Evolutionary conservation across 73 alveolate genomes (phyloP), one percentile per base, ranked within the genome.

Genomic region (Paramecium caudatum): DNA sequence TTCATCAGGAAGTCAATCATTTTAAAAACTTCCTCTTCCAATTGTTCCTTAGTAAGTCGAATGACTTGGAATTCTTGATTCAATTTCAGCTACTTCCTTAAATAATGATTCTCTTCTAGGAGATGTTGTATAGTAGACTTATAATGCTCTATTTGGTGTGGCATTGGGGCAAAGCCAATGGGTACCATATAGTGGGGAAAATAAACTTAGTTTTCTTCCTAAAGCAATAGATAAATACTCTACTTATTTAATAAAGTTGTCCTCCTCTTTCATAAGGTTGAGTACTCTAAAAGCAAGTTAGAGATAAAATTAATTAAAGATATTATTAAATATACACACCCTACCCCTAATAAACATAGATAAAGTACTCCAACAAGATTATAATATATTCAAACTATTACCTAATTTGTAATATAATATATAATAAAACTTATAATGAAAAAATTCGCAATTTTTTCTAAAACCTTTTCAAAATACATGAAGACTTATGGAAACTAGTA

Each of bases 1-100:
- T 65, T 65, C 83, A 65, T 65, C 49, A 65, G 34, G 39, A 32
- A 65, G 83, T 65, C 83, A 65, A 65, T 36, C 83, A 65, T 65
- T 36, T 65, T 32, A 5, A 33, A 65, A 12, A 65, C 83, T 65
- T 65, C 80, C 23, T 55, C 80, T 9, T 55, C 30, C 30, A 55
- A 23, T 55, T 55, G 30, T 27, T 55, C 80, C 30, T 7, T 7
- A 55, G 23, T 27, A 37, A 55, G n/a, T 27, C 46, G 30, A 43
- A 55, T 37, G 30, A 21, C 3, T 1, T 23, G 23, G 23, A 43
- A 55, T 1, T 27, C 41, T 55, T 55, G 7, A 23, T 55, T 55
- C 4, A 27, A 12, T 55, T 55, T 9, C 23, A 55, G 80, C 30
- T 55, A 43, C 3, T 55, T 55, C 30, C 80, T 55, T 23, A 55